Base-by-base conservation (phyloP, 1,284 basidiomycete species). In the Apiotrichum veenhuisii region DNA sequence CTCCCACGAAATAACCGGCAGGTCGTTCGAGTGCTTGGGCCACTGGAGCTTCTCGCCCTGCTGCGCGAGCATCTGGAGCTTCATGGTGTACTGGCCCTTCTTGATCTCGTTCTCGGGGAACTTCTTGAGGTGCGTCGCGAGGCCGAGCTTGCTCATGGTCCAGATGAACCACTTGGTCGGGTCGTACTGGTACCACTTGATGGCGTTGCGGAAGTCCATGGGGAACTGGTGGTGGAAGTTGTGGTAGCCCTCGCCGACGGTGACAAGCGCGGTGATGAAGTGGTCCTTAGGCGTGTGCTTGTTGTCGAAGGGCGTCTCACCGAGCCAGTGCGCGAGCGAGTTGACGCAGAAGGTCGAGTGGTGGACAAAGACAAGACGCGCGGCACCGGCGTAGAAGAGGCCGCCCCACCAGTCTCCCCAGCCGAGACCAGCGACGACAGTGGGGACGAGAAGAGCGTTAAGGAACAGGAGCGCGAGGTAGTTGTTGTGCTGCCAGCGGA, bases 331-430 rank as follows among this genome's bases (percentile, higher is more conserved):
- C 17, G 91, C 91, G 44, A 95, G 85, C 12, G 91, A 94, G 80
- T 94, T 95, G 73, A 96, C 90, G 73, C 91, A 94, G 81, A 94
- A 95, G 0, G 91, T 95, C 3, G 90, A 93, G 76, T 95, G 92
- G 75, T 95, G 91, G 50, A 95, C 91, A 69, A 94, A 91, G 67
- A 82, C 80, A 45, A 94, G 80, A 63, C 91, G 83, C 48, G 89
- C 81, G 30, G 91, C 83, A 68, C 85, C 90, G n/a, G 90, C 91
- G 71, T 87, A 95, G 64, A 92, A 82, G 73, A 85, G 91, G 11
- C 92, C 91, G 66, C 91, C 91, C 59, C 79, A 74, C 76, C 84
- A 88, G 74, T 96, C 92, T 49, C 85, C 85, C 92, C 92, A 95
- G 22, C 82, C 77, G 18, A 90, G 75, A 64, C 88, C 89, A 30